phyloP scores from a whole-genome alignment of 257 asterid species.

The Solanum lycopersicoides region DNA sequence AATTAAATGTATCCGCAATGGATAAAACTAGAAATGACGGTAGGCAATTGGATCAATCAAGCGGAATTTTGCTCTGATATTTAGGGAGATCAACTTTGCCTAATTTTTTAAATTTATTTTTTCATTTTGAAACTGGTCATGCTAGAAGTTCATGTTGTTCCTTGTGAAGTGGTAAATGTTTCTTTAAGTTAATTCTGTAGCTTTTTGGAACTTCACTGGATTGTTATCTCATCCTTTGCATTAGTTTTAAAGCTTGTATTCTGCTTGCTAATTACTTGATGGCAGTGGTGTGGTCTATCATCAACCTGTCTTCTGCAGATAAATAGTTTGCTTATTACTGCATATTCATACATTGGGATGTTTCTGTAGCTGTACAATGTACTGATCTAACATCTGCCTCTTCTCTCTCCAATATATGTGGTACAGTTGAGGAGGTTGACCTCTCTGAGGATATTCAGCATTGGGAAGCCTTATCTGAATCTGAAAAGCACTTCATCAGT shows the following conservation, averaged over 20 bases:
- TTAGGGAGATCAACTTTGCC: background rate
- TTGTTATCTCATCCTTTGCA: background rate
- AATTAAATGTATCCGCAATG: background rate
- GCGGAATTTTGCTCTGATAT: background rate
- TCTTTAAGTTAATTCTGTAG: background rate
- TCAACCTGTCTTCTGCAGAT: background rate
- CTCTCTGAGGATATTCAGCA: constrained; percentile 71
- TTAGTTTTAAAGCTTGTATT: background rate
- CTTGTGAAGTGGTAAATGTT: background rate
- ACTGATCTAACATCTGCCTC: background rate
- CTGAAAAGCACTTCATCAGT: constrained; percentile 61
- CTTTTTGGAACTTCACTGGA: background rate
- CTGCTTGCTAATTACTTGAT: background rate
- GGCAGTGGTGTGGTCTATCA: background rate
- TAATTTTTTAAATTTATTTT: background rate
- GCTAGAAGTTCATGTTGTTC: background rate
- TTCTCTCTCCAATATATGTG: background rate
- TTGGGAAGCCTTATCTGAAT: constrained; percentile 52
- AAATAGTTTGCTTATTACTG: background rate
- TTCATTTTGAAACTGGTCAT: background rate
- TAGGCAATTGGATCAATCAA: background rate
- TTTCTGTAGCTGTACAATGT: background rate
- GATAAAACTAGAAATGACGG: background rate
- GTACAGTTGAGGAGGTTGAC: constrained; percentile 84
- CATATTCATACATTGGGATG: background rate